Evolutionary conservation across 2,329 filamentous ascomycete species (phyloP).

Genomic region (Didymella arachidicola): DNA sequence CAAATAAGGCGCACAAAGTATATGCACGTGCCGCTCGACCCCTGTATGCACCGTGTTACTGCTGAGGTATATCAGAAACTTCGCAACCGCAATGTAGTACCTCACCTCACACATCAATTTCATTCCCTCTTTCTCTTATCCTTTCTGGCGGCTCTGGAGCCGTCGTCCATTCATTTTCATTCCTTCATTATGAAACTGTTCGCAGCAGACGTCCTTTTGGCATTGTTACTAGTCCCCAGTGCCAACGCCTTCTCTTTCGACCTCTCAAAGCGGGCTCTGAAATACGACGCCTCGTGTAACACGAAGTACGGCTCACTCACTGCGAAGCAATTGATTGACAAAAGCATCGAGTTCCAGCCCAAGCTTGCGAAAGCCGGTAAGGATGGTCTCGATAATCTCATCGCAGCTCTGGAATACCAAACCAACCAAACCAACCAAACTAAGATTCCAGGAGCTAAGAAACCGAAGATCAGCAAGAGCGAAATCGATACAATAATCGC

Average conservation of each 20-base stretch:
- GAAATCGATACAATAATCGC: slow-evolving; percentile 17
- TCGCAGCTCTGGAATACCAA: slow-evolving; percentile 14
- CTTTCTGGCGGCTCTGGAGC: slow-evolving; percentile 15
- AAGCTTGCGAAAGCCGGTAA: slow-evolving; percentile 18
- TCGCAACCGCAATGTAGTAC: not conserved
- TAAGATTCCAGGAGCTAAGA: slow-evolving; percentile 12
- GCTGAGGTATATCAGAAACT: slow-evolving; percentile 6
- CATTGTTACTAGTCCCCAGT: slow-evolving; percentile 15
- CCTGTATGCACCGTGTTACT: not conserved
- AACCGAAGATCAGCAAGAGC: slow-evolving; percentile 9
- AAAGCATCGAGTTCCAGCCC: slow-evolving; percentile 19
- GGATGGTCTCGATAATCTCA: slow-evolving; percentile 13
- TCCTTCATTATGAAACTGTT: slow-evolving; percentile 16
- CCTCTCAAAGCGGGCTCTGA: slow-evolving; percentile 19
- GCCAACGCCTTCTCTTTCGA: slow-evolving; percentile 13
- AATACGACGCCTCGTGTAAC: slow-evolving; percentile 18
- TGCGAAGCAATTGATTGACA: slow-evolving; percentile 20
- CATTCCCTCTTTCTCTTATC: not conserved
- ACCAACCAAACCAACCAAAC: slow-evolving; percentile 8
- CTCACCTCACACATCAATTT: not conserved
- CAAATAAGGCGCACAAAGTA: not conserved
- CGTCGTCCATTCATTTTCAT: slow-evolving; percentile 19
- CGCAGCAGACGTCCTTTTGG: slow-evolving; percentile 1
- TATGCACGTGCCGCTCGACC: not conserved
- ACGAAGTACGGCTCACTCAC: slow-evolving; percentile 22